Conservation (phyloP, 73 alveolate genomes). For the Tetrahymena thermophila region DNA sequence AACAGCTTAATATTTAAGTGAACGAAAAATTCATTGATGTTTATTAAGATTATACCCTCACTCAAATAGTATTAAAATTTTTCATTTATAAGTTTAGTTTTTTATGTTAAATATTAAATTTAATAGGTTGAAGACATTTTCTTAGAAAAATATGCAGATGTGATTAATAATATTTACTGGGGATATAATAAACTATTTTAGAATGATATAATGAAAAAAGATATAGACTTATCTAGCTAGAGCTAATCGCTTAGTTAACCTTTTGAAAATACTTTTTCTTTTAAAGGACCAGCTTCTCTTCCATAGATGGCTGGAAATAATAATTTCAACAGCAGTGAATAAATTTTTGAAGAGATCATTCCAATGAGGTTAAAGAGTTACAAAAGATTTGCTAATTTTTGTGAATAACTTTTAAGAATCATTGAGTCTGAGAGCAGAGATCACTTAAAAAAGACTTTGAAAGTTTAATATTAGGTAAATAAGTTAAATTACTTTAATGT, state of each 20-base stretch:
- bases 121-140: neutral
- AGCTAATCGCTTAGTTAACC: neutral
- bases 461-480: neutral
- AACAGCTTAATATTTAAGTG: neutral
- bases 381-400: slow-evolving; percentile 19
- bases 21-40: neutral
- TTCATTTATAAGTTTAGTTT: neutral
- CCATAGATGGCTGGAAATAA: neutral
- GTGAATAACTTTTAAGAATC: slow-evolving; percentile 32
- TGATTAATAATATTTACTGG: neutral
- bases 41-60: neutral
- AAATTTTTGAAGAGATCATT: neutral
- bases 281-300: neutral
- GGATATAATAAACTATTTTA: neutral
- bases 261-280: neutral
- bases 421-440: slow-evolving; percentile 26
- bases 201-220: neutral
- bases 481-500: neutral
- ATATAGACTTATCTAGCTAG: neutral
- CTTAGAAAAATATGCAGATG: neutral
- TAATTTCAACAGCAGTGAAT: neutral
- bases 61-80: neutral
- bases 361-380: slow-evolving; percentile 3
- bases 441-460: neutral
- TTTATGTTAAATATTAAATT: neutral